Evolutionary conservation across 495 filamentous ascomycete genomes (phyloP).

Genomic region (Hyaloscypha finlandica): DNA sequence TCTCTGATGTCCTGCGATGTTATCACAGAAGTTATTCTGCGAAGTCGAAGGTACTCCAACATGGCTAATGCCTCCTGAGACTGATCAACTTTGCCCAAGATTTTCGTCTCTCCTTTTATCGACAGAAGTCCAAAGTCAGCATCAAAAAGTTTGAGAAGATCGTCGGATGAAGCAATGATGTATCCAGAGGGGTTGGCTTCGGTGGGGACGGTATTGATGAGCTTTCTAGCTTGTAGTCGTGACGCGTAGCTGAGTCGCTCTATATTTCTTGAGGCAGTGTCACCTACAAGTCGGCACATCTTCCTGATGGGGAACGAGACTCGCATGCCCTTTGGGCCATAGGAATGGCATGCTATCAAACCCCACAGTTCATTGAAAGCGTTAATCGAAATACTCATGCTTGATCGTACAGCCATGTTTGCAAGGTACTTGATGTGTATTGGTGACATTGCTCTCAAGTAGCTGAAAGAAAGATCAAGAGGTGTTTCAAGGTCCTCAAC

Average conservation of each 20-base stretch:
- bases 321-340: constrained; percentile 77
- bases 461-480: constrained; percentile 82
- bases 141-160: constrained; percentile 82
- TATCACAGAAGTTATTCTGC: constrained; percentile 73
- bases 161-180: constrained; percentile 88
- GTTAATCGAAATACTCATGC: constrained; percentile 94
- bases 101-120: constrained; percentile 85
- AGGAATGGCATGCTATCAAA: constrained; percentile 84
- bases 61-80: constrained; percentile 84
- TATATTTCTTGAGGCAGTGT: constrained; percentile 84
- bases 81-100: constrained; percentile 72
- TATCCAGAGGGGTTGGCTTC: constrained; percentile 86
- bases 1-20: constrained; percentile 73
- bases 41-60: constrained; percentile 81
- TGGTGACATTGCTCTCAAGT: constrained; percentile 88
- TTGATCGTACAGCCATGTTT: constrained; percentile 89
- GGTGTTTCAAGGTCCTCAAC: constrained; percentile 74
- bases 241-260: constrained; percentile 88
- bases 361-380: constrained; percentile 88
- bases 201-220: constrained; percentile 78
- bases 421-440: constrained; percentile 86
- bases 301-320: constrained; percentile 91
- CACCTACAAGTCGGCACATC: constrained; percentile 91
- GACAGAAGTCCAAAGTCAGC: constrained; percentile 87
- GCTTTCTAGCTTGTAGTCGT: constrained; percentile 76